Base-by-base conservation (phyloP, 177 flowering plant genomes). In the Vitis hybrid region DNA sequence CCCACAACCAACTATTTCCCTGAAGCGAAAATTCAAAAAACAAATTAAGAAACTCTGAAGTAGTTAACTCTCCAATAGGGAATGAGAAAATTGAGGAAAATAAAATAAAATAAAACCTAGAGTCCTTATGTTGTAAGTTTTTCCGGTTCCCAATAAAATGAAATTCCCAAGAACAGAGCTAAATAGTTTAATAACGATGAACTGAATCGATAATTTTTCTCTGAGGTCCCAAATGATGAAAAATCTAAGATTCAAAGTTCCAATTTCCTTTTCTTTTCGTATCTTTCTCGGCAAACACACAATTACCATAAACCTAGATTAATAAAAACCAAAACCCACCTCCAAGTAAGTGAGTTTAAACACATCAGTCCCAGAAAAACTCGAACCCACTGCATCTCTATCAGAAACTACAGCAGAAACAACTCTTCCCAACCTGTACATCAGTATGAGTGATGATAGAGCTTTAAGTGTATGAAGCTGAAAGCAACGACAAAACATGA, bases 1-100 rank as follows among this genome's bases (percentile, higher is more conserved):
- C 97, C 98, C 97, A 90, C 73, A 92, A 67, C 99, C 99, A 92
- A 79, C 97, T 90, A 82, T 92, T 92, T 9, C 93, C 97, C 97
- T 92, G 72, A n/a, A 72, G 22, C 59, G 63, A 53, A 56, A 73
- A 68, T 9, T 26, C 8, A 56, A 29, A 54, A 54, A 58, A 31
- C 16, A 62, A 3, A 14, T 31, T 58, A 29, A 59, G 12, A 50
- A 65, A 51, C 16, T 19, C 62, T 5, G 54, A 45, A 29, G 34
- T 11, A 67, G 45, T 61, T 8, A 48, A 74, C 3, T 2, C 9
- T 7, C 45, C 45, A 39, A 39, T 7, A 7, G 45, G 45, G 45
- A 39, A 5, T 39, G 45, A 39, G 5, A 39, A 39, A 39, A 39
- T 39, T 6, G 45, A 39, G 45, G 45, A 26, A n/a, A 63, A 62